Evolutionary conservation across 805 yeast species (phyloP).

Genomic region (Kazachstania martiniae): DNA sequence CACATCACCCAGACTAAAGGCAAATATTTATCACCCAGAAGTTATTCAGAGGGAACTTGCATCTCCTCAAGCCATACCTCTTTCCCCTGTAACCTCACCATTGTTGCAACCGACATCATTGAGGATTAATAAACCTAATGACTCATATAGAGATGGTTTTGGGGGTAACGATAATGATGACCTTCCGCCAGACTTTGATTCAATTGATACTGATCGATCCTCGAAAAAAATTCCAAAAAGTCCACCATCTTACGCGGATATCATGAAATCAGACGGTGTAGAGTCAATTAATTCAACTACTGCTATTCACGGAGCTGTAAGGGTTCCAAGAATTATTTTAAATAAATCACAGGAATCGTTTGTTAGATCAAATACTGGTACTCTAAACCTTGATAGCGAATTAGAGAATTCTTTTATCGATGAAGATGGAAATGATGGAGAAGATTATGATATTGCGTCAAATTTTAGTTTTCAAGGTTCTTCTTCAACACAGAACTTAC

Average conservation of each 20-base stretch:
- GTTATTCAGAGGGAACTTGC: constrained; percentile 34
- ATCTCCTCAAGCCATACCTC: constrained; percentile 59
- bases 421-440: constrained; percentile 4
- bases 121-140: no score
- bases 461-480: constrained; percentile 12
- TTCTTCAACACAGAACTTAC: constrained; percentile 15
- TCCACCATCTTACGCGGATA: constrained; percentile 30
- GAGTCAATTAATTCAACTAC: not conserved
- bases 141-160: not conserved
- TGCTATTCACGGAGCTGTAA: not conserved
- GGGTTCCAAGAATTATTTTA: constrained; percentile 4
- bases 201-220: constrained; percentile 3
- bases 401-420: constrained; percentile 3
- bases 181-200: constrained; percentile 16
- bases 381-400: constrained; percentile 4
- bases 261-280: constrained; percentile 12
- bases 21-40: constrained; percentile 48
- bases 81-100: constrained; percentile 38
- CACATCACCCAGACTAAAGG: constrained; percentile 27
- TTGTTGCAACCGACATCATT: constrained; percentile 40
- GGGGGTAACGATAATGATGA: constrained; percentile 3
- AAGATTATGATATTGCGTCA: constrained; percentile 11
- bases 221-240: constrained; percentile 13
- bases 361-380: not conserved
- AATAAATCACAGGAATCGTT: constrained; percentile 10